Percentiles rank a stretch among this genome's conserved stretches.
These are phyloP conservation scores for Coemansia erecta DNA, from an alignment of 192 early-diverging fungal species.

Conservation along the genomic window DNA sequence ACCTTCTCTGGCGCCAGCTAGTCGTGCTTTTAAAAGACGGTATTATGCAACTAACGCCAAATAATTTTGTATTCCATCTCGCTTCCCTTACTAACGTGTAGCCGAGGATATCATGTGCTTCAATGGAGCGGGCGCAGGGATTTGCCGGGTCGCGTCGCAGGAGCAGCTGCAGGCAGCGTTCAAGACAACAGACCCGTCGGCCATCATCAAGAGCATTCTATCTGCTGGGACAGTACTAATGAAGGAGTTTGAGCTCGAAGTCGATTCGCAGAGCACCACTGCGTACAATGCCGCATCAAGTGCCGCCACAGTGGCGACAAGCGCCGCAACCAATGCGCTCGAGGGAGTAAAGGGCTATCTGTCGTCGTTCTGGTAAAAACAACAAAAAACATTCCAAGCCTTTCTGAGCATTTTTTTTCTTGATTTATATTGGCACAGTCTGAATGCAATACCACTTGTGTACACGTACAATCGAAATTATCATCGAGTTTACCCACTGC, in stretches of 20 bases:
- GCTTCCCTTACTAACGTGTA: slow-evolving; percentile 11
- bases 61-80: no score
- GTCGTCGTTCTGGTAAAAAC: slow-evolving; percentile 43
- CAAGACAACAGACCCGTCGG: slow-evolving; percentile 34
- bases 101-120: slow-evolving; percentile 41
- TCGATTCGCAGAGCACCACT: slow-evolving; percentile 42
- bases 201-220: slow-evolving; percentile 48
- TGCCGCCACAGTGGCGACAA: slow-evolving; percentile 44
- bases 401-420: not conserved
- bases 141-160: slow-evolving; percentile 28
- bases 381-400: slow-evolving; percentile 1
- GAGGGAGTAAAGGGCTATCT: slow-evolving; percentile 38
- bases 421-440: not conserved
- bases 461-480: no score
- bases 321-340: slow-evolving; percentile 35
- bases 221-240: slow-evolving; percentile 28
- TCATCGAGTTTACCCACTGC: no score
- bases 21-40: not conserved
- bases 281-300: slow-evolving; percentile 33
- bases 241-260: slow-evolving; percentile 45
- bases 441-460: no score
- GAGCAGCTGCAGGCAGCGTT: slow-evolving; percentile 41
- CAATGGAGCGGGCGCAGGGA: slow-evolving; percentile 12
- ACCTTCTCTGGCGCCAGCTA: not conserved
- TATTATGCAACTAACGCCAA: no score